Base-by-base conservation (phyloP, 2,329 filamentous ascomycete genomes). In the Alternaria sp. region DNA sequence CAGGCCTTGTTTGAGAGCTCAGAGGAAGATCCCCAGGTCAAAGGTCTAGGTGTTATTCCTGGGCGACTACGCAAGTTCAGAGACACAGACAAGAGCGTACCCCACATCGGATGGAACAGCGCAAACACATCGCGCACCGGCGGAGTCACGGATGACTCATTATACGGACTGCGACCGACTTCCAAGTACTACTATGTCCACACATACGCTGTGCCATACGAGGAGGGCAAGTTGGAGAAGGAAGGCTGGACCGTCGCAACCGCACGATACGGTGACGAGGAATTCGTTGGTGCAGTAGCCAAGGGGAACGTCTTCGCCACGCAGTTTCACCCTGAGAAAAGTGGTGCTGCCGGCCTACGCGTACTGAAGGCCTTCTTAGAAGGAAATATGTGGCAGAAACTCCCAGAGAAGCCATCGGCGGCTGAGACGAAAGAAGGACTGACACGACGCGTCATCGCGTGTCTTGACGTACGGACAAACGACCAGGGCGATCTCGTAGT, bases 151-250 rank as follows among this genome's bases (percentile, higher is more conserved):
- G 75, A 80, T 18, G 80, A 86, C 64, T 86, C 84, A 68, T 86
- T 98, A 59, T 97, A 94, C 78, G 93, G 91, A 58, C 81, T 99
- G 54, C 84, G 87, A 28, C 89, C 92, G 0, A 85, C 86, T 54
- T 96, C 92, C 75, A 99, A 98, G 80, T 99, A 99, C 84, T 99
- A 99, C 82, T 99, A 99, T 76, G 94, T 99, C 57, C 95, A 99
- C 84, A 94, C 93, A 2, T 99, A 95, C 81, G 94, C 93, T 59
- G 89, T 88, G 26, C 90, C 90, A 3, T 97, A 97, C 77, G 81
- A 81, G 53, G 80, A 86, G 46, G 92, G 91, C 36, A 85, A 90
- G 66, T 84, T 97, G 12, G 93, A 97, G 79, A 83, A 84, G 56
- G 86, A 91, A 34, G 95, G 94, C 26, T 99, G 95, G 94, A 88